Percentiles rank a stretch among this genome's conserved stretches.
Conservation (phyloP, 2,329 filamentous ascomycete genomes). For the Colletotrichum tamarilloi region DNA sequence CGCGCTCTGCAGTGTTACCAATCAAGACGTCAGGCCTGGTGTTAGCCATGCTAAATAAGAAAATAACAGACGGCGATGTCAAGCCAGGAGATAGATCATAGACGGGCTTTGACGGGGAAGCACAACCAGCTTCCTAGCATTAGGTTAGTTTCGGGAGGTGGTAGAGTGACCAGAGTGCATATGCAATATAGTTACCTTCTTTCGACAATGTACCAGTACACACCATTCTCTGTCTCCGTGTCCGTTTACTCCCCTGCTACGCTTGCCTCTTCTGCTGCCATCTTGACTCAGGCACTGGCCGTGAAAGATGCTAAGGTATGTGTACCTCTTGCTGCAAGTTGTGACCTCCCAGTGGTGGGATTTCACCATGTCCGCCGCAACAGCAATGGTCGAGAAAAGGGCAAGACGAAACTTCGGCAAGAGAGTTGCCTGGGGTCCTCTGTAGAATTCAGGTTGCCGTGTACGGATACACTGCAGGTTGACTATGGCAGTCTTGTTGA, state of each 20-base stretch:
- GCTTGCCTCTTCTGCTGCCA: neutral
- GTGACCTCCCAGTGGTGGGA: neutral
- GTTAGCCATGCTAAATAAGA: neutral
- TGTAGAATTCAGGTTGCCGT: neutral
- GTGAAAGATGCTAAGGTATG: neutral
- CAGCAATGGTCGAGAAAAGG: conserved; percentile 3
- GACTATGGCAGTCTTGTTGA: too few relatives aligned
- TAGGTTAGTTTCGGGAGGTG: neutral
- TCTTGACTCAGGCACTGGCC: neutral
- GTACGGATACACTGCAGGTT: neutral
- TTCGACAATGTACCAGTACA: neutral
- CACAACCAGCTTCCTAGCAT: neutral
- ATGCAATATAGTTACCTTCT: neutral
- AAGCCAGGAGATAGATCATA: neutral
- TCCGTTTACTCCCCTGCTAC: neutral
- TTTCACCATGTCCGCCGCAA: neutral
- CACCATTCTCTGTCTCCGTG: neutral
- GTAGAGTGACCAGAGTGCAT: neutral
- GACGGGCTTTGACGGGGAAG: conserved; percentile 8
- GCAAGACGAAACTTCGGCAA: neutral
- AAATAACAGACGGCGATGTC: neutral
- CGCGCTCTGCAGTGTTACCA: neutral
- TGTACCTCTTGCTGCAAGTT: neutral
- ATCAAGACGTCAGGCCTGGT: neutral
- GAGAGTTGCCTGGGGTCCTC: neutral